These are phyloP conservation scores for Melocanna baccifera DNA, from an alignment of 176 grass and related monocot species.

Conservation along the genomic window DNA sequence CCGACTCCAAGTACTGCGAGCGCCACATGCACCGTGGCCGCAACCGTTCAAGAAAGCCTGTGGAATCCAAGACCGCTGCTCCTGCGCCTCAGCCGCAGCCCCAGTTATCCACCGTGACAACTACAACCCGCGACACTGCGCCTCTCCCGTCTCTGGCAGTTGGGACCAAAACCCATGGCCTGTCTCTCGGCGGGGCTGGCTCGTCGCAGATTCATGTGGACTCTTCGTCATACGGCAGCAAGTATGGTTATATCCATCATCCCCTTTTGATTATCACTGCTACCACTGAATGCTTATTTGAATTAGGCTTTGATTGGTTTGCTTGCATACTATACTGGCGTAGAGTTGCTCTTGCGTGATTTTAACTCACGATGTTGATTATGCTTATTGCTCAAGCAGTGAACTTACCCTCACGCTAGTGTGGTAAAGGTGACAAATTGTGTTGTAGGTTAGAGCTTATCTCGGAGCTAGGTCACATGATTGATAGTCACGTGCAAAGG, in stretches of 20 bases:
- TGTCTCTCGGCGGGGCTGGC: conserved; percentile 56
- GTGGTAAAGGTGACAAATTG: background rate
- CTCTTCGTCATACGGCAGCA: conserved; percentile 40
- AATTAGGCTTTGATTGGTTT: background rate
- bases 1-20: conserved; percentile 98
- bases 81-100: conserved; percentile 49
- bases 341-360: conserved; percentile 10
- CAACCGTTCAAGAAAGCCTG: conserved; percentile 99
- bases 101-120: conserved; percentile 51
- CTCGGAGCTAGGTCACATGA: background rate
- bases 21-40: conserved; percentile 99
- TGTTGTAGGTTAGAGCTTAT: background rate
- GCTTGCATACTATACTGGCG: background rate
- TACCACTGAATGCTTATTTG: background rate
- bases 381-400: background rate
- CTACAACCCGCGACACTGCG: conserved; percentile 35
- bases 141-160: conserved; percentile 33
- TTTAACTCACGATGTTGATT: background rate
- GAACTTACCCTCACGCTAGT: background rate
- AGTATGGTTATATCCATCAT: conserved; percentile 22
- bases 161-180: conserved; percentile 41
- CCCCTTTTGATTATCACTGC: background rate
- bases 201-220: conserved; percentile 57
- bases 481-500: background rate
- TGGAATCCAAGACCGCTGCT: conserved; percentile 86